Percentiles rank a stretch among this genome's conserved stretches.
Evolutionary conservation across 176 grass and related monocot species (phyloP).

Genomic region (Zoysia japonica): DNA sequence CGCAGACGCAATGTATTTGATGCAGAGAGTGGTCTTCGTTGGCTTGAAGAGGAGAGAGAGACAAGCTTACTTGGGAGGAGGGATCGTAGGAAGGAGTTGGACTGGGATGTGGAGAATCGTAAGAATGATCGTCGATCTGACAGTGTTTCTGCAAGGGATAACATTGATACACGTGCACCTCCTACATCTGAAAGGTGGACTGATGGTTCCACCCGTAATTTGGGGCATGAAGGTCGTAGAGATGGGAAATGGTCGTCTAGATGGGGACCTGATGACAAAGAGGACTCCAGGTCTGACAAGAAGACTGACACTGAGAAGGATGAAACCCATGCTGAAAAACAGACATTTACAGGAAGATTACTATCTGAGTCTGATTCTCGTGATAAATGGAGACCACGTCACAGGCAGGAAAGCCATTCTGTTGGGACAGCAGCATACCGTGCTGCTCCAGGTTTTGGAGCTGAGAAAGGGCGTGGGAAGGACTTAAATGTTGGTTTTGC

Average conservation of each 20-base stretch:
- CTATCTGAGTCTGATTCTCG: conserved; percentile 81
- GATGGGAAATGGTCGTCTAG: conserved; percentile 93
- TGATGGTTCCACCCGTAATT: conserved; percentile 54
- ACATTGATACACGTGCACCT: conserved; percentile 46
- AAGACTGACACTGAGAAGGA: conserved; percentile 69
- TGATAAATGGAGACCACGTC: conserved; percentile 99
- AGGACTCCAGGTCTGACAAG: conserved; percentile 73
- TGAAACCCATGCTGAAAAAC: conserved; percentile 67
- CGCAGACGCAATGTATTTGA: conserved; percentile 57
- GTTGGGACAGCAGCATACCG: conserved; percentile 58
- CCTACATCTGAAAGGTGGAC: conserved; percentile 61
- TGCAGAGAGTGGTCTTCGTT: conserved; percentile 67
- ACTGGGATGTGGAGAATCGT: conserved; percentile 66
- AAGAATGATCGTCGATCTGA: conserved; percentile 71
- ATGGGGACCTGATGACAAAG: conserved; percentile 96
- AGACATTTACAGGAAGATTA: conserved; percentile 57
- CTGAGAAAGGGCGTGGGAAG: conserved; percentile 68
- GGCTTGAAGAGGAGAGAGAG: conserved; percentile 98
- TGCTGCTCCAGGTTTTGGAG: conserved; percentile 89
- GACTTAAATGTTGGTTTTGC: conserved; percentile 77
- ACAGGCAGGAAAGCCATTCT: conserved; percentile 74
- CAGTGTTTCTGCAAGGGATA: conserved; percentile 66
- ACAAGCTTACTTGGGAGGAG: conserved; percentile 78
- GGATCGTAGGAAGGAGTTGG: conserved; percentile 76
- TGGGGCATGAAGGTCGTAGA: conserved; percentile 58